These are phyloP conservation scores for Xylaria castorea DNA, from an alignment of 495 filamentous ascomycete genomes.

Conservation along the genomic window DNA sequence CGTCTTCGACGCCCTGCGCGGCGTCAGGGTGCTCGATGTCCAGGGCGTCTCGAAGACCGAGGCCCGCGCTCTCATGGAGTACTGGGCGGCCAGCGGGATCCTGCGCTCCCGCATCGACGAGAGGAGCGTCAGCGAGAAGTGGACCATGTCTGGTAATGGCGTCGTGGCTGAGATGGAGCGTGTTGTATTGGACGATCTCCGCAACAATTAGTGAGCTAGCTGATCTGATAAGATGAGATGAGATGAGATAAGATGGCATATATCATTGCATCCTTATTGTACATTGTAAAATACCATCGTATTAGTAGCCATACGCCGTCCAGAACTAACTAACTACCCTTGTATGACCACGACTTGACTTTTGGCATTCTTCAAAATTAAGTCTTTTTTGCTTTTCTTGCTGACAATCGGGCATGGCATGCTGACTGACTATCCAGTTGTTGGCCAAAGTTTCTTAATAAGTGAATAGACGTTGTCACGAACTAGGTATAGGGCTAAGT, in stretches of 20 bases:
- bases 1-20: constrained; percentile 65
- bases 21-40: constrained; percentile 57
- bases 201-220: background rate
- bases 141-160: constrained; percentile 81
- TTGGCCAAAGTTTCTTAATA: background rate
- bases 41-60: constrained; percentile 74
- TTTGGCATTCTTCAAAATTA: background rate
- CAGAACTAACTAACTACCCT: background rate
- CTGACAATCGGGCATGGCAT: no score
- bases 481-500: background rate
- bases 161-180: constrained; percentile 84
- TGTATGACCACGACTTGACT: constrained; percentile 9
- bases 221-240: background rate
- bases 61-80: constrained; percentile 84
- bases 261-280: constrained; percentile 20
- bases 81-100: constrained; percentile 88
- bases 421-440: background rate
- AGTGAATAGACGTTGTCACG: background rate
- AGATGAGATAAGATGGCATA: background rate
- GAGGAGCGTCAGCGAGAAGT: constrained; percentile 79
- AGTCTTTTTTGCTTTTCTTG: no score
- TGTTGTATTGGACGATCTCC: constrained; percentile 51
- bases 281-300: constrained; percentile 28
- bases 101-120: constrained; percentile 73
- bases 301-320: background rate